Base-by-base conservation (phyloP, 2,329 filamentous ascomycete species). In the Coniella lustricola region DNA sequence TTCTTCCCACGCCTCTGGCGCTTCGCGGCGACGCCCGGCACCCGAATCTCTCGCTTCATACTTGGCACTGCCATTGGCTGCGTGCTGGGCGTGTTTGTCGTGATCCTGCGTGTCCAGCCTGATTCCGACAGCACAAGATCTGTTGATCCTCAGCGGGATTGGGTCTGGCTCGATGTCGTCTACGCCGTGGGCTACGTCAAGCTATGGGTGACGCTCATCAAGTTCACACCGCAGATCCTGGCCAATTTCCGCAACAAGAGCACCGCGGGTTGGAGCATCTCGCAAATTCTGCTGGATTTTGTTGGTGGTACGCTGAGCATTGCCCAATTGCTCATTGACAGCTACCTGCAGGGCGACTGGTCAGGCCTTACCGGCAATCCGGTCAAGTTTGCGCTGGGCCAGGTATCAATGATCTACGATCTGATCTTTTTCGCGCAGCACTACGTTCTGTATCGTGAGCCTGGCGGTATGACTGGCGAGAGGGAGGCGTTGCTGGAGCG, bases 301-400 rank as follows among this genome's bases (percentile, higher is more conserved):
- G 71, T 74, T 1, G 93, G 93, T 33, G 90, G 91, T 32, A 62
- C 93, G 16, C 71, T 97, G 43, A 95, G 88, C 51, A 75, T 96
- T 45, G 69, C 78, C 2, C 93, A 98, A 67, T 77, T 95, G 54
- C 69, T 84, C 18, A 82, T 97, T 53, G 93, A 97, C 69, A 90
- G 88, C 51, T 88, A 84, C 50, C 69, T 94, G 33, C 83, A 93
- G 64, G 77, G 76, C 48, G 89, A 95, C 69, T 96, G 91, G 90
- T 86, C 84, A 41, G 93, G 91, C 18, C 75, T 97, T 50, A 90
- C 84, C 0, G 91, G 90, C 1, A 97, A 97, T 64, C 88, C 90
- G 0, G 84, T 93, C 57, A 98, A 97, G 70, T 81, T 97, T 50
- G 81, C 83, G 3, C 74, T 97, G 36, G 86, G 87, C 13, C 91